phyloP scores from a whole-genome alignment of 1,284 basidiomycete species.

The Coriolopsis trogii region DNA sequence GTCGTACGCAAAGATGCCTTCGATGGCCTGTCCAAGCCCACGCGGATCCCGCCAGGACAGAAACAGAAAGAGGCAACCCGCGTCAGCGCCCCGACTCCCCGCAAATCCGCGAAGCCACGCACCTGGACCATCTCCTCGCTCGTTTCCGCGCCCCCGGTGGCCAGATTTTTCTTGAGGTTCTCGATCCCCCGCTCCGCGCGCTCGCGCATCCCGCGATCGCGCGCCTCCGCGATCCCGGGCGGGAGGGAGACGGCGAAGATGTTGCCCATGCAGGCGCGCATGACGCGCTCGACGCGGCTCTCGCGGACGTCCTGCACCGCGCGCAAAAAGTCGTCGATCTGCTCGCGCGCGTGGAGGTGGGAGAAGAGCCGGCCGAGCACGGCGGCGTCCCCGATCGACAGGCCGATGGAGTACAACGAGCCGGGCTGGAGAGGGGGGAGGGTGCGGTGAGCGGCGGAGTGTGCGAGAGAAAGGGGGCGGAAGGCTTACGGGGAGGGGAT shows the following conservation, averaged over 20 bases:
- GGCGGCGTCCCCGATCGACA: conserved; percentile 59
- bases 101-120: too few species aligned
- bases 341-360: conserved; percentile 49
- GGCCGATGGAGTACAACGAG: conserved; percentile 50
- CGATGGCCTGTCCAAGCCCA: conserved; percentile 20
- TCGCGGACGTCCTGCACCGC: conserved; percentile 53
- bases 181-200: conserved; percentile 13
- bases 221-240: conserved; percentile 21
- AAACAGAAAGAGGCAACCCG: too few species aligned
- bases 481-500: conserved; percentile 54
- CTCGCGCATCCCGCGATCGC: conserved; percentile 5
- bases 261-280: conserved; percentile 24
- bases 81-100: too few species aligned
- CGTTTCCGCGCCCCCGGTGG: conserved; percentile 9
- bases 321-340: conserved; percentile 52
- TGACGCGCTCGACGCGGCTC: conserved; percentile 22
- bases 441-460: neutral
- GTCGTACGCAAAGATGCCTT: conserved; percentile 37
- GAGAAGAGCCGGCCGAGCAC: conserved; percentile 63
- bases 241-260: conserved; percentile 25
- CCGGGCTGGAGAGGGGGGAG: conserved; percentile 45
- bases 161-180: too few species aligned
- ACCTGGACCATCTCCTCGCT: conserved; percentile 20
- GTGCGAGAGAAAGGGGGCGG: neutral
- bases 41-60: neutral